Evolutionary conservation across 495 filamentous ascomycete species (phyloP), one percentile per base, ranked within the genome.

Genomic region (Aspergillus homomorphus): DNA sequence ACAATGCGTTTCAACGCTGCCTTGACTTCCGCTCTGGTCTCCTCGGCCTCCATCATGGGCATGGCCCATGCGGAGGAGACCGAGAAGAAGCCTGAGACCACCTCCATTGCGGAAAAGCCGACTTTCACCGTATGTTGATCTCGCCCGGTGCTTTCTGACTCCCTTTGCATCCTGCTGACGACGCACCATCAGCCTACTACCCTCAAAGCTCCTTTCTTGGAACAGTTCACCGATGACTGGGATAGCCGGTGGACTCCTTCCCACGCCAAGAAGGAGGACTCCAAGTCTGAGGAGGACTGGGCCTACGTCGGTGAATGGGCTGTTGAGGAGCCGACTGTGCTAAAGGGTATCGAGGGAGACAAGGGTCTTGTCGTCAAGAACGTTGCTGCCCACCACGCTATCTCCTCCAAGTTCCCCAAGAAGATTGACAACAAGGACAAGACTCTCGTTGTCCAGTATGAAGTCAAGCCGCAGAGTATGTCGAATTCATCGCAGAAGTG

Each of bases 151-250:
- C 49, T 48, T 53, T 50, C 50, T 51, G 54, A 51, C 42, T 53
- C 58, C 58, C 8, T 55, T 23, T 59, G 51, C 26, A 51, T 18
- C 19, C 41, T 62, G 65, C 71, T 71, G 51, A 65, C 51, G 51
- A 41, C n/a, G 44, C 56, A 16, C 50, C 50, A 43, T 14, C 65
- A 97, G 93, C 93, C 95, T 51, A 87, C 89, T 52, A 80, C 80
- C 55, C 76, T 98, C 68, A 90, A 98, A 75, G 95, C 89, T 59
- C 89, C 91, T 43, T 98, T 99, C 86, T 77, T 97, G 57, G 95
- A 99, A 79, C 95, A 99, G 74, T 99, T 99, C 82, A 96, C 90
- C 73, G 86, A 91, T 58, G 93, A 89, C 77, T 97, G 94, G 93
- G 84, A 96, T 53, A 78, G 80, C 48, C 80, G 95, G 72, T 99